A percentile compares a stretch with the other conserved stretches of the same genome.
These are phyloP conservation scores for Solanum chilense DNA, from an alignment of 257 asterid genomes.

Conservation along the genomic window DNA sequence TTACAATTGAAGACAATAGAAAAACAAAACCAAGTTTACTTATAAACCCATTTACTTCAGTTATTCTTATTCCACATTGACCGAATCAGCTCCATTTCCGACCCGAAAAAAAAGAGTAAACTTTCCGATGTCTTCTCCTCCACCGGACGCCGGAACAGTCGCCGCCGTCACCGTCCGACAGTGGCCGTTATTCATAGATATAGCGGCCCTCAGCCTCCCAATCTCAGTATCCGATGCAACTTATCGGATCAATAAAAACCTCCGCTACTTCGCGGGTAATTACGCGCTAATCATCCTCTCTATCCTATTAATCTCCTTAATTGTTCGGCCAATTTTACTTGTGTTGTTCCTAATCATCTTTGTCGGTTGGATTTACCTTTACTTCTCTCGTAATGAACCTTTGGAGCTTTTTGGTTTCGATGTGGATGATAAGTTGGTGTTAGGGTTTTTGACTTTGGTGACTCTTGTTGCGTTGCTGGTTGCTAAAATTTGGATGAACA, in stretches of 20 bases:
- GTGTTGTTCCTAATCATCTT: constrained; percentile 52
- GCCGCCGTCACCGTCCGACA: constrained; percentile 44
- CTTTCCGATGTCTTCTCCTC: constrained; percentile 23
- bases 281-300: constrained; percentile 38
- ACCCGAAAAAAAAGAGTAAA: neutral
- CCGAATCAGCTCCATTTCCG: neutral
- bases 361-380: constrained; percentile 31
- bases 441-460: constrained; percentile 35
- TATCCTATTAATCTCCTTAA: constrained; percentile 50
- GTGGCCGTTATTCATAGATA: constrained; percentile 52
- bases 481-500: constrained; percentile 49
- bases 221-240: constrained; percentile 76
- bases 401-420: constrained; percentile 38
- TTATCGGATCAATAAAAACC: constrained; percentile 59
- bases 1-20: neutral
- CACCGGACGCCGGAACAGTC: constrained; percentile 16
- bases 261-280: constrained; percentile 62
- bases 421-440: constrained; percentile 36
- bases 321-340: constrained; percentile 55
- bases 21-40: neutral
- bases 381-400: constrained; percentile 37
- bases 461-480: constrained; percentile 48
- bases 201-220: constrained; percentile 55
- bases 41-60: neutral
- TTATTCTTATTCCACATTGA: neutral